phyloP scores from a whole-genome alignment of 306 rosid species.

The Prunus armeniaca region DNA sequence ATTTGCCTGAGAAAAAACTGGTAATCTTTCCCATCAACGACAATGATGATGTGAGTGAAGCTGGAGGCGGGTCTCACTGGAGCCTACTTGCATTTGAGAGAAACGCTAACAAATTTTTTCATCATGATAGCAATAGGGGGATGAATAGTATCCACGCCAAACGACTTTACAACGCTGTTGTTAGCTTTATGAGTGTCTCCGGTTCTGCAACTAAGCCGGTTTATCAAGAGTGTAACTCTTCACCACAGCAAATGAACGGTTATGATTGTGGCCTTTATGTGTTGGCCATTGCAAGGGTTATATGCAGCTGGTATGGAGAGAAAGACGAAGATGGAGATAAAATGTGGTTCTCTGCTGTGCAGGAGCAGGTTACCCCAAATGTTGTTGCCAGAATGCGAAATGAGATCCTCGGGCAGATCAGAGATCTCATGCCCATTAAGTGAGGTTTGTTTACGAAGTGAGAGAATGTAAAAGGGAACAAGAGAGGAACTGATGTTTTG shows the following conservation, averaged over 20 bases:
- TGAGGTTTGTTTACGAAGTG: conserved; percentile 3
- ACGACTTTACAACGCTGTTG: conserved; percentile 57
- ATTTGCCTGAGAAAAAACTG: conserved; percentile 49
- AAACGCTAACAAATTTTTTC: conserved; percentile 51
- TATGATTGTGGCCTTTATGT: conserved; percentile 88
- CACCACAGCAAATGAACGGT: conserved; percentile 71
- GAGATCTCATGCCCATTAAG: conserved; percentile 57
- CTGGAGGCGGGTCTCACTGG: conserved; percentile 95
- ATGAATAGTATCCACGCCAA: conserved; percentile 45
- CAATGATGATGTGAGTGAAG: conserved; percentile 55
- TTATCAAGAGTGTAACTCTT: conserved; percentile 50
- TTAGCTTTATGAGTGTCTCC: conserved; percentile 37
- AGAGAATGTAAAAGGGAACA: background rate
- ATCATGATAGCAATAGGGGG: conserved; percentile 64
- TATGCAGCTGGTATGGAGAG: conserved; percentile 56
- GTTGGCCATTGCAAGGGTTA: conserved; percentile 57
- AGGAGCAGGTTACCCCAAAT: conserved; percentile 57
- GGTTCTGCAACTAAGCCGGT: conserved; percentile 28
- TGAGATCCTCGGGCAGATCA: conserved; percentile 55
- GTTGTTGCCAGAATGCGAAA: conserved; percentile 54
- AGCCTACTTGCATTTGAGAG: conserved; percentile 77
- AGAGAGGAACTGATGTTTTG: background rate
- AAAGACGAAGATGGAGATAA: conserved; percentile 25
- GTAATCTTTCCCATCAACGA: conserved; percentile 76
- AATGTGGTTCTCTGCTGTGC: conserved; percentile 59